These are phyloP conservation scores for Lonicera japonica DNA, from an alignment of 129 eudicot genomes.

Conservation along the genomic window DNA sequence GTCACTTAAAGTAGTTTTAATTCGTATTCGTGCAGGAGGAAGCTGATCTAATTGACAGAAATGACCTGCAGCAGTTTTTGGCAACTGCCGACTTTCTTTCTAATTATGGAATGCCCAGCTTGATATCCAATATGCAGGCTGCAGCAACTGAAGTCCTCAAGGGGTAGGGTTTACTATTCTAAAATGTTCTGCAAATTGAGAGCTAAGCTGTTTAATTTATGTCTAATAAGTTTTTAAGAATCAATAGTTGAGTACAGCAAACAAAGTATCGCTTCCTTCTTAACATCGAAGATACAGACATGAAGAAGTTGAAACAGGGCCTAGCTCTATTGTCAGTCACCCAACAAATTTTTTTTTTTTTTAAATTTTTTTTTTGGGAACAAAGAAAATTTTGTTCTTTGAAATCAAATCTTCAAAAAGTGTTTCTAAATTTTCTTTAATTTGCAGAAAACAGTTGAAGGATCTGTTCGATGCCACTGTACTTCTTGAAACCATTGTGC, in stretches of 20 bases:
- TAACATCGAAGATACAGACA: background rate
- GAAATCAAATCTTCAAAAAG: constrained; percentile 7
- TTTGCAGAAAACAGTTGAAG: constrained; percentile 79
- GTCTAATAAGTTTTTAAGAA: background rate
- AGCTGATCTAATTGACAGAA: constrained; percentile 53
- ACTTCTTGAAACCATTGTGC: constrained; percentile 66
- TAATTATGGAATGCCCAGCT: constrained; percentile 49
- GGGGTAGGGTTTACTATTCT: constrained; percentile 40
- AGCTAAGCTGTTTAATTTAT: background rate
- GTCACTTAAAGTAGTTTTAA: background rate
- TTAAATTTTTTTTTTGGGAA: no score
- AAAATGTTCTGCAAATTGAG: background rate
- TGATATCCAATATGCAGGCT: constrained; percentile 63
- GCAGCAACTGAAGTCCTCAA: constrained; percentile 70
- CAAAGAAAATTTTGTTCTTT: background rate
- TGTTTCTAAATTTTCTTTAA: constrained; percentile 5
- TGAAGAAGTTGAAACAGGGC: background rate
- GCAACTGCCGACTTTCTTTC: constrained; percentile 86
- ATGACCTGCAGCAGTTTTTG: constrained; percentile 72
- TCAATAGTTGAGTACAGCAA: background rate
- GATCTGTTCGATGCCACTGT: constrained; percentile 53
- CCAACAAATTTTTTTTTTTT: no score
- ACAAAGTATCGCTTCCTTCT: background rate
- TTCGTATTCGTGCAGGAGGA: constrained; percentile 50
- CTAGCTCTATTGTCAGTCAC: background rate